A percentile compares a stretch with the other conserved stretches of the same genome.
These are phyloP conservation scores for Monosporascus sp. DNA, from an alignment of 2,329 filamentous ascomycete genomes.

Conservation along the genomic window DNA sequence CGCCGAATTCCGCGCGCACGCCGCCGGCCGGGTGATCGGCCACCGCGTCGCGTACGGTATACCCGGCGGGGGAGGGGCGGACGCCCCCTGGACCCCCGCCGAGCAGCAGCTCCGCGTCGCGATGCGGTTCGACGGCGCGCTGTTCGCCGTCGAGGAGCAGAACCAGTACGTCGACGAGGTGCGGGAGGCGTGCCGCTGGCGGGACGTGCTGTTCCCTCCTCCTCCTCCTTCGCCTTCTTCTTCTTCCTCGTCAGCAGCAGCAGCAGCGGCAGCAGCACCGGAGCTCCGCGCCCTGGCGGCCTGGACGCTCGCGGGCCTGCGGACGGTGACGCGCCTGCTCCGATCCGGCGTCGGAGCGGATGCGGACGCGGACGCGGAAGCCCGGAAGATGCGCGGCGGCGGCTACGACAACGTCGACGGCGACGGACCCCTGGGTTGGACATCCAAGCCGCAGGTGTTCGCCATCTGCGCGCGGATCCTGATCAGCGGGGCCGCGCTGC, in stretches of 20 bases:
- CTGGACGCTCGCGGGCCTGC: conserved; percentile 50
- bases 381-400: not conserved
- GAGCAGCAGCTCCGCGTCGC: conserved; percentile 37
- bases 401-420: conserved; percentile 37
- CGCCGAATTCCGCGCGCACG: conserved; percentile 33
- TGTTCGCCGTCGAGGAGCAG: conserved; percentile 87
- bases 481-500: conserved; percentile 31
- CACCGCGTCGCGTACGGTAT: conserved; percentile 17
- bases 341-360: not conserved
- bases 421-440: conserved; percentile 70
- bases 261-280: not conserved
- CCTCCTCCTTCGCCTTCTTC: not conserved
- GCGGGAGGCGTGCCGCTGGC: conserved; percentile 68
- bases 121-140: conserved; percentile 53
- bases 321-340: conserved; percentile 29
- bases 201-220: conserved; percentile 35
- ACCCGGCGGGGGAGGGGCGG: not conserved
- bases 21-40: conserved; percentile 38
- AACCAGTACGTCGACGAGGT: conserved; percentile 89
- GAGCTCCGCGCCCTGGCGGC: conserved; percentile 22
- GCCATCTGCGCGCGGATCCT: conserved; percentile 48
- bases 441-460: conserved; percentile 63
- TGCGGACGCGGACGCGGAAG: conserved; percentile 5
- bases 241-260: conserved; percentile 12
- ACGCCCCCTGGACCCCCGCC: conserved; percentile 14